phyloP scores from a whole-genome alignment of 2,329 filamentous ascomycete genomes.

The Tolypocladium guangdongense region DNA sequence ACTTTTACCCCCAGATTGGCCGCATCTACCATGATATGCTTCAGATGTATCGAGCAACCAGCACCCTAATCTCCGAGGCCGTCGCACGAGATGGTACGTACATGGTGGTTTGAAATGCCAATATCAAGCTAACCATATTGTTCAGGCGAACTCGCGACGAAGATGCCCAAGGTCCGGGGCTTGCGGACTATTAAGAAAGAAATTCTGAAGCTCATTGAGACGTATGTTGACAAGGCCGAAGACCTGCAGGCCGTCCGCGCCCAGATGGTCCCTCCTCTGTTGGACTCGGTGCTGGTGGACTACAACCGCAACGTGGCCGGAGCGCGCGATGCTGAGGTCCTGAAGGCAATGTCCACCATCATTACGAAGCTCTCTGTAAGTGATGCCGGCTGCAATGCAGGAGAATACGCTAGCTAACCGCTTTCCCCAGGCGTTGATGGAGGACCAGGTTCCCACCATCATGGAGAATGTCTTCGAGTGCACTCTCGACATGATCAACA shows the following conservation, averaged over 20 bases:
- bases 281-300: slow-evolving; percentile 88
- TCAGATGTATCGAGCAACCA: slow-evolving; percentile 98
- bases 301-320: slow-evolving; percentile 96
- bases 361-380: slow-evolving; percentile 93
- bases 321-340: slow-evolving; percentile 88
- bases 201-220: slow-evolving; percentile 95
- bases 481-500: slow-evolving; percentile 99
- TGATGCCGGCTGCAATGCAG: slow-evolving; percentile 12
- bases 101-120: neutral
- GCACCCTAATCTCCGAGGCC: slow-evolving; percentile 86
- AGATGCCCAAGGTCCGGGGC: slow-evolving; percentile 93
- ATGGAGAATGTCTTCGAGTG: slow-evolving; percentile 99
- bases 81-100: slow-evolving; percentile 70
- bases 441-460: slow-evolving; percentile 92
- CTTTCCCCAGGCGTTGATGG: slow-evolving; percentile 67
- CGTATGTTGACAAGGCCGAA: slow-evolving; percentile 95
- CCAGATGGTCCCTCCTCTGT: slow-evolving; percentile 89
- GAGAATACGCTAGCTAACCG: slow-evolving; percentile 2
- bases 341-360: slow-evolving; percentile 96
- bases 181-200: slow-evolving; percentile 98
- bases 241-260: slow-evolving; percentile 86
- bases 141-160: slow-evolving; percentile 79
- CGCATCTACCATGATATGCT: slow-evolving; percentile 98
- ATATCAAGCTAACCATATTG: neutral
- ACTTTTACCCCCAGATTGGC: slow-evolving; percentile 97